Conservation (phyloP, 345 rosid species). For the Anacardium occidentale region DNA sequence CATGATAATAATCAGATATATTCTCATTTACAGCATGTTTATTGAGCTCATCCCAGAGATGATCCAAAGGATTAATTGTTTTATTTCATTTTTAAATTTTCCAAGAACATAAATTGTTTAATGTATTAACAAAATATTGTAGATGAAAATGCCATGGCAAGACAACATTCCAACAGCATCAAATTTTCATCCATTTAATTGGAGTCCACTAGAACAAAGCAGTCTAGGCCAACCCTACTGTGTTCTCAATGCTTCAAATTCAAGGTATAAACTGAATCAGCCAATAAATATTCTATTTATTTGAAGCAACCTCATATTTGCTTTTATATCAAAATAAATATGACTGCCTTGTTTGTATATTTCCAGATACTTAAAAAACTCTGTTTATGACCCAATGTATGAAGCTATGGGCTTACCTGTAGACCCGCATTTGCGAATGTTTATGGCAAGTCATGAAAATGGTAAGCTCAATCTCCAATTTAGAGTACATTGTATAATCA, state of each 20-base stretch:
- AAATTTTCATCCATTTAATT: background rate
- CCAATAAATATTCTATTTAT: background rate
- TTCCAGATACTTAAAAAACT: constrained; percentile 17
- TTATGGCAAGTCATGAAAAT: constrained; percentile 12
- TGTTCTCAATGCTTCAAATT: background rate
- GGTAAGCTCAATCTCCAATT: background rate
- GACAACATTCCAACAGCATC: background rate
- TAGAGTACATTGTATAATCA: background rate
- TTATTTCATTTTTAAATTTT: background rate
- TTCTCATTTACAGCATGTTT: too few relatives aligned
- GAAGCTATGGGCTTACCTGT: constrained; percentile 39
- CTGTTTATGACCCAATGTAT: constrained; percentile 39
- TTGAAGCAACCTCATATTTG: background rate
- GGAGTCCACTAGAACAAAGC: constrained; percentile 2
- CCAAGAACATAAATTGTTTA: background rate
- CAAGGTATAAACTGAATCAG: constrained; percentile 15
- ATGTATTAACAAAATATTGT: background rate
- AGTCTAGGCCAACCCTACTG: background rate
- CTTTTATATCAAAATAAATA: background rate
- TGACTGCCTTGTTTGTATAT: background rate
- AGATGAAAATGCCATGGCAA: background rate
- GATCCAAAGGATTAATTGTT: background rate
- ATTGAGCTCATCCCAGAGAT: too few relatives aligned
- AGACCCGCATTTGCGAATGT: constrained; percentile 41
- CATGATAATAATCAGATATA: too few relatives aligned